Base-by-base conservation (phyloP, 805 yeast genomes). In the Ogataea haglerorum region DNA sequence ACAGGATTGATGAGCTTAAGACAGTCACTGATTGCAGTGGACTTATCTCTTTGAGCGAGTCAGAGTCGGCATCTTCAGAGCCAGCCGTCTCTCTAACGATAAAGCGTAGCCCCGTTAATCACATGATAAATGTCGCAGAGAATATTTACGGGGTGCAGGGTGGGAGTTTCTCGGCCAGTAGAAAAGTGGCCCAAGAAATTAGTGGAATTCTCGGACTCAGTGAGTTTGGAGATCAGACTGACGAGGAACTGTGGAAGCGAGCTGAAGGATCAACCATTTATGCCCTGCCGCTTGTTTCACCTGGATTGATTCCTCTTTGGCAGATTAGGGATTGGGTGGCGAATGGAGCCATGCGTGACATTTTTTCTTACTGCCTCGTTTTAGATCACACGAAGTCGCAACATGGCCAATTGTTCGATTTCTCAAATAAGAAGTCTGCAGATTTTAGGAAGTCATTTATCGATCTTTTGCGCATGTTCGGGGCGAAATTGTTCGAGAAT, bases 291-390 rank as follows among this genome's bases (percentile, higher is more conserved):
- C 49, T 52, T 9, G 74, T 76, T 3, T 52, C 70, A 2, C 80
- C 82, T 0, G 83, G 84, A 0, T 45, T 73, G 3, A 49, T 73
- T 9, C 78, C 82, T 1, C 35, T 76, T 22, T 52, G 61, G 60
- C 80, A 76, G 48, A 45, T 76, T 12, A 37, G 57, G n/a, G 61
- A 62, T 13, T 49, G 67, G 57, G 46, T 70, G 24, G 58, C 60
- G 29, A 43, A 49, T 10, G 66, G 64, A 3, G 49, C 51, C 13
- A 45, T 53, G 19, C 30, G n/a, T 5, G 15, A 19, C n/a, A 14
- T 45, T 13, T 41, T 47, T 26, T 21, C 35, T 18, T 34, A 38
- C 29, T 10, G 39, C 19, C 29, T 38, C 29, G 26, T 45, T 6
- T 17, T 38, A 3, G 38, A 42, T 6, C 36, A 30, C 7, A n/a